Base-by-base conservation (phyloP, 805 yeast genomes). In the Suhomyces vadensis region DNA sequence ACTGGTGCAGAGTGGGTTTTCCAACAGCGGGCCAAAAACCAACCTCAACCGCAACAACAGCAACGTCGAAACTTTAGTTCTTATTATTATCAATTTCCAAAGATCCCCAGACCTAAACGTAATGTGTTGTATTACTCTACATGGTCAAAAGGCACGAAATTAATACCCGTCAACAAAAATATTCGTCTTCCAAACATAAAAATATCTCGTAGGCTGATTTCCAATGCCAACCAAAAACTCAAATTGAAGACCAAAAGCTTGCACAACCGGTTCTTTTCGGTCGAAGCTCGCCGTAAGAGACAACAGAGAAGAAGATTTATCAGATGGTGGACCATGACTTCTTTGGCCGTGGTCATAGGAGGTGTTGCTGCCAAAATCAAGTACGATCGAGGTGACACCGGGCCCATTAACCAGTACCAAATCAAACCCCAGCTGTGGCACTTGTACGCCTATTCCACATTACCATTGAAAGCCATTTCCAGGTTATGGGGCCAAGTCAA, bases 401-500 rank as follows among this genome's bases (percentile, higher is more conserved):
- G 53, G 31, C 60, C 59, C 2, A 56, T 54, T 44, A 63, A 67
- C 51, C 67, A 69, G 44, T 69, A 71, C 55, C 65, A 64, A 37
- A 73, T 78, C 44, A 76, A 76, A 53, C 91, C 90, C 6, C 83
- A 81, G 51, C 85, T 95, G 6, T 91, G 97, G 97, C 83, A 85
- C 33, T 78, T 92, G 44, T 91, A 88, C 58, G 85, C 94, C 23
- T 94, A 94, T 65, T 81, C 90, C 3, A 83, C 97, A 1, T 72
- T 94, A 37, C 99, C 99, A 1, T 75, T 94, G 60, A 89, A 91
- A 60, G 87, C 96, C 1, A 73, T 90, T 25, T 90, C 97, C 0
- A 78, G 99, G 49, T 67, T 92, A 36, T 94, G 99, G 99, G 99
- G 99, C 24, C 82, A 80, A 55, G 77, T 94, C 46, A 94, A 94